A percentile compares a stretch with the other conserved stretches of the same genome.
These are phyloP conservation scores for Aleurites moluccanus DNA, from an alignment of 441 rosid genomes.

Conservation along the genomic window DNA sequence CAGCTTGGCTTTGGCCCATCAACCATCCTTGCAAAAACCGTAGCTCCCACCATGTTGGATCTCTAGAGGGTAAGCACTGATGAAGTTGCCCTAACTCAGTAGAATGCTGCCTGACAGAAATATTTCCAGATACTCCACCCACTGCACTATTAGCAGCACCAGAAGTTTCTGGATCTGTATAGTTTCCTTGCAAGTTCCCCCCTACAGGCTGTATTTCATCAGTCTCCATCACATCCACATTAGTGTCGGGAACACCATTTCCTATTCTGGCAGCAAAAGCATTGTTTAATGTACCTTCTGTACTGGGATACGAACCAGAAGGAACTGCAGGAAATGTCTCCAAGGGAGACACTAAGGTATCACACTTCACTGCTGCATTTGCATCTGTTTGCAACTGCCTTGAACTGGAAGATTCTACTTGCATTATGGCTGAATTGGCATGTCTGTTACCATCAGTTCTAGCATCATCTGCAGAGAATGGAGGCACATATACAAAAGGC, in stretches of 20 bases:
- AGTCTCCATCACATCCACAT: constrained; percentile 55
- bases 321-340: constrained; percentile 46
- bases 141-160: constrained; percentile 24
- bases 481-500: constrained; percentile 53
- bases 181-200: constrained; percentile 35
- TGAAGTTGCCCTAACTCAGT: constrained; percentile 53
- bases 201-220: constrained; percentile 59
- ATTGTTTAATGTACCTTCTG: constrained; percentile 43
- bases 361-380: constrained; percentile 50
- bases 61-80: constrained; percentile 53
- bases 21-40: constrained; percentile 92
- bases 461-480: constrained; percentile 47
- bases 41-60: constrained; percentile 74
- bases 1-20: constrained; percentile 76
- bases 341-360: constrained; percentile 44
- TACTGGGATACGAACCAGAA: constrained; percentile 40
- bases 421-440: constrained; percentile 42
- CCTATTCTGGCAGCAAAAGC: constrained; percentile 41
- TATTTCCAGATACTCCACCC: constrained; percentile 29
- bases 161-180: constrained; percentile 21
- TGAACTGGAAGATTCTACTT: constrained; percentile 41
- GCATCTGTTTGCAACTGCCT: constrained; percentile 51
- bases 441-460: constrained; percentile 47
- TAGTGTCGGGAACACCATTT: constrained; percentile 39
- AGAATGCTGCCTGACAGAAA: constrained; percentile 31